Base-by-base conservation (phyloP, 108 stramenopile genomes). In the Cyclostephanos invisitatus region DNA sequence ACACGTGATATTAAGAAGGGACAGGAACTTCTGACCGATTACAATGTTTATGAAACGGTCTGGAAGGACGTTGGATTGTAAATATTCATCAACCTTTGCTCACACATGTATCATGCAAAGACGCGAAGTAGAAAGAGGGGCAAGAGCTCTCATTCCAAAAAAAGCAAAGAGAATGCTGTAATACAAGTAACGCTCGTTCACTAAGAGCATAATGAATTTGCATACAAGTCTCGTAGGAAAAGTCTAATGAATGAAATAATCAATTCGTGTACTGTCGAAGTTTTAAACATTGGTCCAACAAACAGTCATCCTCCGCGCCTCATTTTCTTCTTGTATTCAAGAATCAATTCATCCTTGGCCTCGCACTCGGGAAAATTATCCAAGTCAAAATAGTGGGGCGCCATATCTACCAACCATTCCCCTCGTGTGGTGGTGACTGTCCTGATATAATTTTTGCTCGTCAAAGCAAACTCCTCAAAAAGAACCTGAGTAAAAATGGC, bases 381-480 rank as follows among this genome's bases (percentile, higher is more conserved):
- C n/a, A 98, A 76, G 56, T 99, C 97, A 71, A 90, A 99, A 83
- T 99, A 99, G 83, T 98, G 98, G 0, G 99, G 99, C 24, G 99
- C 96, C 68, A 96, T 72, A 56, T 97, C 95, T 38, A 98, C 91
- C 25, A 99, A 82, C 99, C 99, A 99, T 27, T 98, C 98, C 7
- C 89, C 89, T 69, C 90, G 73, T 5, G 97, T 96, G 7, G 91
- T 85, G 2, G 96, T 98, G 27, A 97, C 94, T 5, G 98, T 99
- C 59, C 99, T 85, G 73, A 99, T 98, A 80, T 87, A 99, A 78
- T 99, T 99, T 71, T 98, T 96, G 18, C 94, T 89, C 3, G 98
- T 99, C 61, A 98, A 79, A 4, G 98, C 98, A 83, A 99, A 99
- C 75, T 99, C 99, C 69, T 98, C 97, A 87, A 90, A 99, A 46